phyloP scores from a whole-genome alignment of 163 green algal species.

The Chlamydomonas reinhardtii region DNA sequence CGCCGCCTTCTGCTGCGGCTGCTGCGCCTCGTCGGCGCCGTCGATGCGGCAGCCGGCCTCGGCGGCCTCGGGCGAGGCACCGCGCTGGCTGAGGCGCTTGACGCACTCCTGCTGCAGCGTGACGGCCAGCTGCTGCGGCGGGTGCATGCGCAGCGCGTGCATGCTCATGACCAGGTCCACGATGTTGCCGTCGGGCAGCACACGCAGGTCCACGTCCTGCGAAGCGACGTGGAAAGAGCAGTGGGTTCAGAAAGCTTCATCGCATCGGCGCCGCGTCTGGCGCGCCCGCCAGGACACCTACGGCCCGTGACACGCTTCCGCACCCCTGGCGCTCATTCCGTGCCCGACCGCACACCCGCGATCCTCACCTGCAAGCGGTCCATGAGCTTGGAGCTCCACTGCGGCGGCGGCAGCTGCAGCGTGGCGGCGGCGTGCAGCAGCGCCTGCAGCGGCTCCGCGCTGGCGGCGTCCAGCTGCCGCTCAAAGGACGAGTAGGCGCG shows the following conservation, averaged over 20 bases:
- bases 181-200: slow-evolving; percentile 38
- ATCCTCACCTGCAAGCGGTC: slow-evolving; percentile 33
- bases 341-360: too few species aligned
- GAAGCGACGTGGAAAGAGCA: too few species aligned
- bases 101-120: slow-evolving; percentile 35
- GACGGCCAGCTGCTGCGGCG: slow-evolving; percentile 40
- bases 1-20: too few species aligned
- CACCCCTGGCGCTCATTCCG: too few species aligned
- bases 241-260: too few species aligned
- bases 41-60: background rate
- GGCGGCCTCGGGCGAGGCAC: background rate
- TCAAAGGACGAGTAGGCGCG: slow-evolving; percentile 18
- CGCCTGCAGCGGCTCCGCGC: slow-evolving; percentile 41
- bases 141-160: slow-evolving; percentile 42
- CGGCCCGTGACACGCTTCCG: too few species aligned
- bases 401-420: slow-evolving; percentile 32
- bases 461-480: slow-evolving; percentile 16
- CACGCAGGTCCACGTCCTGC: slow-evolving; percentile 40
- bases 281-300: too few species aligned
- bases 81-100: background rate
- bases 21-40: too few species aligned
- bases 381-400: slow-evolving; percentile 25
- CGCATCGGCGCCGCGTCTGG: too few species aligned
- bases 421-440: slow-evolving; percentile 42
- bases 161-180: slow-evolving; percentile 45